phyloP scores from a whole-genome alignment of 2,329 filamentous ascomycete species.

The Arthrobotrys entomopaga region DNA sequence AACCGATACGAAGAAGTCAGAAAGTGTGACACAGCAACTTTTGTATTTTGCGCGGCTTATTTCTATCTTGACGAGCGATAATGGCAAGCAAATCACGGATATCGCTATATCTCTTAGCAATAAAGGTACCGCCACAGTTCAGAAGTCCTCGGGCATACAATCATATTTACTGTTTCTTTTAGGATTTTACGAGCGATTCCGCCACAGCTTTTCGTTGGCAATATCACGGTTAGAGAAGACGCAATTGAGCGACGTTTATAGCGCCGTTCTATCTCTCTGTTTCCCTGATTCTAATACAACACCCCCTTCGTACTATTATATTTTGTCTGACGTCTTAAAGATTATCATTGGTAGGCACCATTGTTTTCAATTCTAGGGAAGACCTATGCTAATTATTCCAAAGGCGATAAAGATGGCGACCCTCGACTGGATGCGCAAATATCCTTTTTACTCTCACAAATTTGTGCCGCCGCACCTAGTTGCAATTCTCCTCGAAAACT shows the following conservation, averaged over 20 bases:
- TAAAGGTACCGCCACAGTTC: constrained; percentile 16
- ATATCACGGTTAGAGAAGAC: constrained; percentile 5
- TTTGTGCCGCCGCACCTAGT: constrained; percentile 8
- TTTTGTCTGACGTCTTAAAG: constrained; percentile 28
- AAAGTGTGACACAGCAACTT: neutral
- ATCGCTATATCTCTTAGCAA: constrained; percentile 21
- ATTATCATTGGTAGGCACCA: constrained; percentile 12
- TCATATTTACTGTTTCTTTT: neutral
- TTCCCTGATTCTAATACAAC: constrained; percentile 8
- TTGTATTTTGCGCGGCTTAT: constrained; percentile 24
- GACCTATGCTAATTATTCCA: constrained; percentile 1
- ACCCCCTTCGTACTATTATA: constrained; percentile 15
- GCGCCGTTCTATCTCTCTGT: constrained; percentile 1
- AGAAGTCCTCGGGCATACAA: neutral
- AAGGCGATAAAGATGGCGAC: constrained; percentile 26
- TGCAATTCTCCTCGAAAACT: constrained; percentile 23
- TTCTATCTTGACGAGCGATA: constrained; percentile 8
- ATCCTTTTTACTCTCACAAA: constrained; percentile 23
- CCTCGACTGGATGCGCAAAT: constrained; percentile 6
- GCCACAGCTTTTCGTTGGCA: constrained; percentile 1
- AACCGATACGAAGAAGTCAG: neutral
- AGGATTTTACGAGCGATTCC: constrained; percentile 32
- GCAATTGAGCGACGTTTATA: constrained; percentile 3
- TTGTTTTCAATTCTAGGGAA: too few species aligned
- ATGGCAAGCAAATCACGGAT: constrained; percentile 24